Conservation (phyloP, 139 green algal species). For the Bryopsis sp. region DNA sequence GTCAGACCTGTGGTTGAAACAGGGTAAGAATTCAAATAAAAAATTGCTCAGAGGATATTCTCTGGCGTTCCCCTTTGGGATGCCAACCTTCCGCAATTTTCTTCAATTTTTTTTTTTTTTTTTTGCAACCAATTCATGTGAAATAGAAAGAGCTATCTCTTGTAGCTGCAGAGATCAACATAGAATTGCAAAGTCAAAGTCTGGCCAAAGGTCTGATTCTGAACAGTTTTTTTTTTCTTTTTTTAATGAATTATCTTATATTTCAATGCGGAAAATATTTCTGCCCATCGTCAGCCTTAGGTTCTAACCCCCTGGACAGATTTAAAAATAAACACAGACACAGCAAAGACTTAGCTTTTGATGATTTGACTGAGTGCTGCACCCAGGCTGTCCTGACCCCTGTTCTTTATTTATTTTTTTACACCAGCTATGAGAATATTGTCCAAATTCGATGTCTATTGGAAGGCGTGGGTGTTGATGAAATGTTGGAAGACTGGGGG, state of each 20-base stretch:
- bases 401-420: no score
- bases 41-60: no score
- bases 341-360: not conserved
- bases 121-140: no score
- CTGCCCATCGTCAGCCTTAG: no score
- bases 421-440: constrained; percentile 90
- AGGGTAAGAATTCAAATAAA: constrained; percentile 46
- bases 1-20: constrained; percentile 95
- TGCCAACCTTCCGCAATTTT: not conserved
- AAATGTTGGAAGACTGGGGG: constrained; percentile 74
- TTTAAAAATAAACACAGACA: not conserved
- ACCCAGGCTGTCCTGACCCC: not conserved
- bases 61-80: no score
- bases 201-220: no score
- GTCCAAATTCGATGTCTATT: constrained; percentile 81
- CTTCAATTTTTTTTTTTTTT: not conserved
- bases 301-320: not conserved
- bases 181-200: no score
- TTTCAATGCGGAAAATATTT: no score
- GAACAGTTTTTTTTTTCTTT: no score
- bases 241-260: no score
- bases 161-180: no score
- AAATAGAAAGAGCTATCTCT: no score
- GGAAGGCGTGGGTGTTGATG: constrained; percentile 56
- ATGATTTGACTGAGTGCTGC: not conserved